Percentiles rank a stretch among this genome's conserved stretches.
Evolutionary conservation across 78 protist species (phyloP).

Genomic region (Isochrysis galbana): DNA sequence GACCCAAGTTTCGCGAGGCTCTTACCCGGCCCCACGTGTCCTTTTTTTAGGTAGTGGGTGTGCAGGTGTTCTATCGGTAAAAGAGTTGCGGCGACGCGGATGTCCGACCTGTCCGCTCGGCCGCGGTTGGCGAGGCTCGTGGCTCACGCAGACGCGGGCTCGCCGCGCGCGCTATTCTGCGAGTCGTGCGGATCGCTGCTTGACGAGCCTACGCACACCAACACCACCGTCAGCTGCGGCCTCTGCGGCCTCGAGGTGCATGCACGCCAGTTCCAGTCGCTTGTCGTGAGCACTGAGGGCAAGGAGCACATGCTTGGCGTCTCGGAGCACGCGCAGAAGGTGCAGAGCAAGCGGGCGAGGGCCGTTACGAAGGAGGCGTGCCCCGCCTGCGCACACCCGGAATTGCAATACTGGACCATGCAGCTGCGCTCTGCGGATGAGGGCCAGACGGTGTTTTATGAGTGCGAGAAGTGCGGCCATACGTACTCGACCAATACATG

Average conservation of each 20-base stretch:
- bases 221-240: not conserved
- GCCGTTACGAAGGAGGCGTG: not conserved
- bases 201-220: not conserved
- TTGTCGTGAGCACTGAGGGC: not conserved
- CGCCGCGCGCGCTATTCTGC: not conserved
- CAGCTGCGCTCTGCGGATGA: conserved; percentile 89
- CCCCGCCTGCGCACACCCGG: conserved; percentile 33
- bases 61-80: no score
- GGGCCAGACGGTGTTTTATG: conserved; percentile 89
- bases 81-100: no score
- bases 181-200: not conserved
- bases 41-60: no score
- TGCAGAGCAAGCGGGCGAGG: not conserved
- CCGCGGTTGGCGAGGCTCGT: not conserved
- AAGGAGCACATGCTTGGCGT: not conserved
- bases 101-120: not conserved
- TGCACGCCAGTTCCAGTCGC: not conserved
- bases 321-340: not conserved
- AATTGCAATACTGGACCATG: conserved; percentile 68
- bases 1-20: no score
- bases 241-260: not conserved
- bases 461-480: conserved; percentile 74
- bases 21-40: no score
- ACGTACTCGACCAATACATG: conserved; percentile 13
- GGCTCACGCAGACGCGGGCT: not conserved